phyloP scores from a whole-genome alignment of 306 rosid species.

The Quercus berberidifolia region DNA sequence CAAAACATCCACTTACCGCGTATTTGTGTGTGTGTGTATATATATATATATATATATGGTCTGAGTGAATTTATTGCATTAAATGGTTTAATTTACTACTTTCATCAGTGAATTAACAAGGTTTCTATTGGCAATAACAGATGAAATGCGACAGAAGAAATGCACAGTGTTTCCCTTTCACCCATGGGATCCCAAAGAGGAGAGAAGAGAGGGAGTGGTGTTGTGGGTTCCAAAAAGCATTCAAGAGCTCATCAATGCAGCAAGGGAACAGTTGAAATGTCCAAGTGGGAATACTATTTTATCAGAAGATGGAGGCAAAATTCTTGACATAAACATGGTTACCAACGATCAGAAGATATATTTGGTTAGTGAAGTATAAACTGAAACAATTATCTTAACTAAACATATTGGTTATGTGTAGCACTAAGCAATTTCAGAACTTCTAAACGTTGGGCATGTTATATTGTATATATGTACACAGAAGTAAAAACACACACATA shows the following conservation, averaged over 20 bases:
- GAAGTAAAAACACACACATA: neutral
- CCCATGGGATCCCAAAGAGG: slow-evolving; percentile 29
- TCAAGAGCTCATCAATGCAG: slow-evolving; percentile 31
- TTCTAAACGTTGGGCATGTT: neutral
- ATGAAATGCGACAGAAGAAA: slow-evolving; percentile 23
- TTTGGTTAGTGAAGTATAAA: slow-evolving; percentile 18
- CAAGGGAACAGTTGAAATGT: slow-evolving; percentile 17
- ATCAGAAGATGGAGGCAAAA: slow-evolving; percentile 38
- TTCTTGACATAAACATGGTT: slow-evolving; percentile 29
- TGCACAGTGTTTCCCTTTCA: slow-evolving; percentile 41
- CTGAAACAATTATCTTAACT: neutral
- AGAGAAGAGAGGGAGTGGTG: slow-evolving; percentile 29
- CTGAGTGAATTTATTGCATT: neutral
- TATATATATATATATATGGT: neutral
- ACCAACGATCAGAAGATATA: slow-evolving; percentile 33
- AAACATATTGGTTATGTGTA: neutral
- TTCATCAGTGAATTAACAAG: neutral
- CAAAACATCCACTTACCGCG: neutral
- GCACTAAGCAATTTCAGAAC: neutral
- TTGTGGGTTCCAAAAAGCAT: slow-evolving; percentile 41
- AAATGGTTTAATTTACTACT: neutral
- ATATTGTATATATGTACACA: neutral
- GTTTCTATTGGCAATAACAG: slow-evolving; percentile 9
- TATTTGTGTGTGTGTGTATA: neutral
- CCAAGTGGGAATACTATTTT: slow-evolving; percentile 15